Evolutionary conservation across 2,329 filamentous ascomycete species (phyloP).

Genomic region (Nemania serpens): DNA sequence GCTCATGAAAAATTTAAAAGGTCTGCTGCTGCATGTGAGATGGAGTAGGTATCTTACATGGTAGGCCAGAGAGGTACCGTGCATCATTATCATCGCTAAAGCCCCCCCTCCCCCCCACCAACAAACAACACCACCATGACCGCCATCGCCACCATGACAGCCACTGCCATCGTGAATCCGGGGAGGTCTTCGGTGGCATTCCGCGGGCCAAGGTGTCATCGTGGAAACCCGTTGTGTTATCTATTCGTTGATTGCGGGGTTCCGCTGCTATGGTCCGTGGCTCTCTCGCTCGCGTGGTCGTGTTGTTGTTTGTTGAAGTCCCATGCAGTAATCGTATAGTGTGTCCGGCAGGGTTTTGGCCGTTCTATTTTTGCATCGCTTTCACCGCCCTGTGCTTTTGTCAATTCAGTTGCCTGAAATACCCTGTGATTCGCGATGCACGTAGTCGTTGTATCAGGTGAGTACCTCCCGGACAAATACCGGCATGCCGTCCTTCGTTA

Average conservation of each 20-base stretch:
- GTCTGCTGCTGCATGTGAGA: constrained; percentile 7
- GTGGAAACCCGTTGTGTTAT: not conserved
- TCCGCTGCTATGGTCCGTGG: not conserved
- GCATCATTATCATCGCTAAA: not conserved
- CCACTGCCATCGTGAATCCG: not conserved
- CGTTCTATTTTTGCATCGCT: constrained; percentile 15
- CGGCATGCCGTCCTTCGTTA: too few relatives aligned
- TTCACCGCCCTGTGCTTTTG: not conserved
- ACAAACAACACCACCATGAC: not conserved
- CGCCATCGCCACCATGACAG: not conserved
- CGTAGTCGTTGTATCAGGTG: too few relatives aligned
- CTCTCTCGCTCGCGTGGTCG: not conserved
- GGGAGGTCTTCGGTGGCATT: not conserved
- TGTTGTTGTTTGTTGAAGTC: not conserved
- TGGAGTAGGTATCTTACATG: not conserved
- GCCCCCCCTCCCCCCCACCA: not conserved
- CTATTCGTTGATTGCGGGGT: not conserved
- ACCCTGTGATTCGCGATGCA: too few relatives aligned
- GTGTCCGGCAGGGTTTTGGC: not conserved
- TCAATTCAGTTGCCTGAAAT: too few relatives aligned
- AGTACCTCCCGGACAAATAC: too few relatives aligned
- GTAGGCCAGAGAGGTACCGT: not conserved
- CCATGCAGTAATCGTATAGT: constrained; percentile 8
- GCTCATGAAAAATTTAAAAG: constrained; percentile 1
- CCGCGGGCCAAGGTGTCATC: not conserved